Conservation (phyloP, 2,329 filamentous ascomycete species). For the Fonsecaea erecta region DNA sequence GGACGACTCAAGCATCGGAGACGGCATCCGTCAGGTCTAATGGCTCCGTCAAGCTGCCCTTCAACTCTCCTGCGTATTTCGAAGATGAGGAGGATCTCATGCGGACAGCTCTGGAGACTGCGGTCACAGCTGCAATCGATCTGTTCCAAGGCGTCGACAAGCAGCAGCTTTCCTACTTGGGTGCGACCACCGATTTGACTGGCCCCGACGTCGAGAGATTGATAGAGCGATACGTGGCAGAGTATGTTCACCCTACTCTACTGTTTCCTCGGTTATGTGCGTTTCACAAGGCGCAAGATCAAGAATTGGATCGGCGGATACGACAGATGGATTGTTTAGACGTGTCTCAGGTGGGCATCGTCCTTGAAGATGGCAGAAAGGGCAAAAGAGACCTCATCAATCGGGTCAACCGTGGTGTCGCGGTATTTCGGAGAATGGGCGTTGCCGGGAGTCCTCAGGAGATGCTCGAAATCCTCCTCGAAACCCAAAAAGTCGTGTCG, state of each 20-base stretch:
- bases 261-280: conserved; percentile 82
- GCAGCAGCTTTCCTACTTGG: conserved; percentile 87
- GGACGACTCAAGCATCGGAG: conserved; percentile 39
- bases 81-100: conserved; percentile 93
- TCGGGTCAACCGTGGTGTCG: conserved; percentile 76
- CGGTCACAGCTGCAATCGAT: conserved; percentile 91
- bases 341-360: conserved; percentile 89
- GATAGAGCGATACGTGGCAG: conserved; percentile 91
- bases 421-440: conserved; percentile 85
- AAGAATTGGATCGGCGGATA: conserved; percentile 86
- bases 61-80: conserved; percentile 70
- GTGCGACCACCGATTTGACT: conserved; percentile 90
- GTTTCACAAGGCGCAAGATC: conserved; percentile 78
- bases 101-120: conserved; percentile 84
- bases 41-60: conserved; percentile 51
- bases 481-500: conserved; percentile 82
- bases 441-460: conserved; percentile 80
- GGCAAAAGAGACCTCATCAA: conserved; percentile 82
- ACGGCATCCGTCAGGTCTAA: conserved; percentile 42
- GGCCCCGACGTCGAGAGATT: conserved; percentile 89
- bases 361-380: conserved; percentile 75
- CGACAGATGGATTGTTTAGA: conserved; percentile 92
- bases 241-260: conserved; percentile 83
- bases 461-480: conserved; percentile 80
- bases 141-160: conserved; percentile 96